phyloP scores from a whole-genome alignment of 2,329 filamentous ascomycete genomes.

The Aureobasidium sp. region DNA sequence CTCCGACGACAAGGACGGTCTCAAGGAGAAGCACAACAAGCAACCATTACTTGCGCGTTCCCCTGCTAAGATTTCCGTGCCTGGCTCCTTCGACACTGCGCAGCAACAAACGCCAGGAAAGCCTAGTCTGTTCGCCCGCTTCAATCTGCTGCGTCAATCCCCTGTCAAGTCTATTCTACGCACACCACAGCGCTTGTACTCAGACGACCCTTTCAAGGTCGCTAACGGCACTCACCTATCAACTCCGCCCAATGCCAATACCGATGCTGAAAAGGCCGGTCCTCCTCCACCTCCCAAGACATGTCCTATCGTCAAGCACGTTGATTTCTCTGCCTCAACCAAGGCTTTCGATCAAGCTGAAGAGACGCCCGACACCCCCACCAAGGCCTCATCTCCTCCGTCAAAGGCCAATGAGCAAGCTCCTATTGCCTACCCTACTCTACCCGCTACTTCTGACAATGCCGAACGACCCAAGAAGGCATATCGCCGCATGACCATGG shows the following conservation, averaged over 20 bases:
- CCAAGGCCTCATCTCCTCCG: constrained; percentile 25
- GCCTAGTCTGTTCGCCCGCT: constrained; percentile 33
- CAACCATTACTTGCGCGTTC: constrained; percentile 17
- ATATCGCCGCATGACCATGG: constrained; percentile 27
- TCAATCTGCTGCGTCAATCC: constrained; percentile 45
- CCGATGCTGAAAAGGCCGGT: constrained; percentile 24
- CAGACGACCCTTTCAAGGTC: constrained; percentile 51
- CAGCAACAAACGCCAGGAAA: constrained; percentile 27
- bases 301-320: constrained; percentile 68
- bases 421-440: constrained; percentile 11
- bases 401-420: constrained; percentile 15
- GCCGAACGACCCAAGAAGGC: constrained; percentile 26
- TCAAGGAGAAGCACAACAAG: constrained; percentile 8
- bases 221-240: constrained; percentile 52
- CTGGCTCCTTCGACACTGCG: constrained; percentile 18
- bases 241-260: constrained; percentile 31
- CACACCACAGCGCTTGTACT: constrained; percentile 52
- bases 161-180: constrained; percentile 58
- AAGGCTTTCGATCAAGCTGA: constrained; percentile 24
- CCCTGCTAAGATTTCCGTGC: constrained; percentile 14
- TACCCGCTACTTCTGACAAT: constrained; percentile 15
- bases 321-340: constrained; percentile 67
- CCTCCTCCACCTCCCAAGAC: constrained; percentile 49
- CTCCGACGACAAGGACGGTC: neutral
- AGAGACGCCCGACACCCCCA: constrained; percentile 20